phyloP scores from a whole-genome alignment of 345 rosid genomes.

The Theobroma cacao region DNA sequence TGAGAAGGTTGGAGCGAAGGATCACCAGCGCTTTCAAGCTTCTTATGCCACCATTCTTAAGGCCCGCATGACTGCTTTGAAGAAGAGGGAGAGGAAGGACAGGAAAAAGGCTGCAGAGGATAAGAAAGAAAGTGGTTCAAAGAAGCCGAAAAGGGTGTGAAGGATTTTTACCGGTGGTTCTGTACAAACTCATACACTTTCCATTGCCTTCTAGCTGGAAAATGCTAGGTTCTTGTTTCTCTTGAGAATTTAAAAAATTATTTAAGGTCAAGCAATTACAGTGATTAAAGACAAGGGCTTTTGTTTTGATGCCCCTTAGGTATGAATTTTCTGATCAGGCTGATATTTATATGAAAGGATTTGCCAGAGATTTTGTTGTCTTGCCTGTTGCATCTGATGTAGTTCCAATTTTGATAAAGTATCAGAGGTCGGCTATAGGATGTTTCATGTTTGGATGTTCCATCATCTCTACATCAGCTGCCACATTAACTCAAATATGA shows the following conservation, averaged over 20 bases:
- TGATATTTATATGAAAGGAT: too few species aligned
- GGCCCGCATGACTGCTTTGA: conserved; percentile 85
- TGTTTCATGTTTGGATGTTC: neutral
- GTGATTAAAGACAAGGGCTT: conserved; percentile 2
- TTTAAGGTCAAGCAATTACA: conserved; percentile 13
- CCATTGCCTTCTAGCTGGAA: neutral
- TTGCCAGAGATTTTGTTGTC: too few species aligned
- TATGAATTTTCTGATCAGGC: neutral
- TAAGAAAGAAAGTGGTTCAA: conserved; percentile 38
- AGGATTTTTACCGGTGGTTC: neutral
- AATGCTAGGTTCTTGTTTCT: neutral
- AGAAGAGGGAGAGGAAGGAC: conserved; percentile 95
- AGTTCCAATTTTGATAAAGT: too few species aligned
- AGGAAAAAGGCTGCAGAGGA: conserved; percentile 69
- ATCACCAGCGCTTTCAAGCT: conserved; percentile 92
- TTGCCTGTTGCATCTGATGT: too few species aligned
- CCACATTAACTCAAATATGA: too few species aligned
- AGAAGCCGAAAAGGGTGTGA: conserved; percentile 36
- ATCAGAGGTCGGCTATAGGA: neutral
- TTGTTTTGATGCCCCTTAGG: neutral
- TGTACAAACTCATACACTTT: neutral
- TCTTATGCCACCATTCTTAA: conserved; percentile 90
- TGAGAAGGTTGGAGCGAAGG: conserved; percentile 77
- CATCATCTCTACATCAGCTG: too few species aligned
- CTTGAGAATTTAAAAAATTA: neutral